Conservation (phyloP, 768 basidiomycete genomes). For the Boletus rufocinnamomeus region DNA sequence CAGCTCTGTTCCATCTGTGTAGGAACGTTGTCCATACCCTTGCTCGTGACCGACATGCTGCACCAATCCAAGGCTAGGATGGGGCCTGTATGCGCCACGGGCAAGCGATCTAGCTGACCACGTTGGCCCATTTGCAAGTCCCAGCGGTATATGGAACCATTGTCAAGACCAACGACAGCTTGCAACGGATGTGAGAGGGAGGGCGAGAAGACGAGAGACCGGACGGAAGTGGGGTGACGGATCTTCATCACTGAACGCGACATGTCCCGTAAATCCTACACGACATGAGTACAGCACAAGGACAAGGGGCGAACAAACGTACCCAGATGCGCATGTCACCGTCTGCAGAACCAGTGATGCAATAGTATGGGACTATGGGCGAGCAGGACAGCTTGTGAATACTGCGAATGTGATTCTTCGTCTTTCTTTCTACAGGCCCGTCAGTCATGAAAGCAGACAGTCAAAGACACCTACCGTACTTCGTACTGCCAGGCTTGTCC, state of each 20-base stretch:
- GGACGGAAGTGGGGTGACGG: constrained; percentile 67
- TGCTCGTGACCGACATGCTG: constrained; percentile 30
- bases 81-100: constrained; percentile 71
- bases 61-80: constrained; percentile 79
- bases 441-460: constrained; percentile 15
- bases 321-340: constrained; percentile 84
- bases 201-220: constrained; percentile 71
- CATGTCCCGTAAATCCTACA: constrained; percentile 73
- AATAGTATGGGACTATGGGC: constrained; percentile 65
- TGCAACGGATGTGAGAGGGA: constrained; percentile 65
- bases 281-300: constrained; percentile 3
- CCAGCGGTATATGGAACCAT: constrained; percentile 75
- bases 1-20: constrained; percentile 50
- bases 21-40: constrained; percentile 14
- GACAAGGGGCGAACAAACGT: constrained; percentile 18
- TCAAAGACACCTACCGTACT: constrained; percentile 57
- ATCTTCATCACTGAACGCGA: constrained; percentile 69
- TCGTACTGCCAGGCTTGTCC: constrained; percentile 61
- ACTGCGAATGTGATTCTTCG: constrained; percentile 70
- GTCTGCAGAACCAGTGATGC: constrained; percentile 79
- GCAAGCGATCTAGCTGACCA: constrained; percentile 68
- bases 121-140: constrained; percentile 78
- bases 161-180: constrained; percentile 67
- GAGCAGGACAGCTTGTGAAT: constrained; percentile 73
- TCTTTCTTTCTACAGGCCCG: constrained; percentile 56